These are phyloP conservation scores for Pythium folliculosum DNA, from an alignment of 352 stramenopile genomes.

Conservation along the genomic window DNA sequence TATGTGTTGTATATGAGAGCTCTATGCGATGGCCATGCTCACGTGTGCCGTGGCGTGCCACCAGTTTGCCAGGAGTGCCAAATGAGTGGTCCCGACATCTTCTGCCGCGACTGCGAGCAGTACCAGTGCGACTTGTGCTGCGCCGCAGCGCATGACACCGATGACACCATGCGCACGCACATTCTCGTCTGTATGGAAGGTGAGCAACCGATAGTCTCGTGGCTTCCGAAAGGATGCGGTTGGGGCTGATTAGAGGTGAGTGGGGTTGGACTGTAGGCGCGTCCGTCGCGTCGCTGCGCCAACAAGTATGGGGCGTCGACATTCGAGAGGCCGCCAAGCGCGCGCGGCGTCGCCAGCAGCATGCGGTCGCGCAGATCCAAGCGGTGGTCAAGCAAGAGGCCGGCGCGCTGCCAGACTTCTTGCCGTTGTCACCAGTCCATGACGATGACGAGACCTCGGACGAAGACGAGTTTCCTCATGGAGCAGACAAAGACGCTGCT, in stretches of 20 bases:
- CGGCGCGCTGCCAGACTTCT: conserved; percentile 6
- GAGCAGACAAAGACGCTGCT: neutral
- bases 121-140: conserved; percentile 71
- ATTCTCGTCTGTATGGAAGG: conserved; percentile 67
- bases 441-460: conserved; percentile 22
- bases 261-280: conserved; percentile 30
- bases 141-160: neutral
- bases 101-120: conserved; percentile 51
- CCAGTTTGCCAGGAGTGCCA: conserved; percentile 60
- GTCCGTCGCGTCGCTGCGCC: conserved; percentile 42
- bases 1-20: neutral
- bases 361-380: conserved; percentile 10
- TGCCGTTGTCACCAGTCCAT: conserved; percentile 4
- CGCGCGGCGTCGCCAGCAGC: conserved; percentile 25
- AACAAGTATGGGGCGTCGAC: conserved; percentile 43
- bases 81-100: conserved; percentile 46
- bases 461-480: conserved; percentile 3
- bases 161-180: conserved; percentile 21
- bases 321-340: conserved; percentile 53
- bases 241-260: neutral
- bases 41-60: too few species aligned
- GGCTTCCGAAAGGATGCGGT: too few species aligned
- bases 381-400: conserved; percentile 18
- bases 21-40: neutral
- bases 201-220: conserved; percentile 1